Conservation (phyloP, 2,329 filamentous ascomycete species). For the Zymoseptoria tritici region DNA sequence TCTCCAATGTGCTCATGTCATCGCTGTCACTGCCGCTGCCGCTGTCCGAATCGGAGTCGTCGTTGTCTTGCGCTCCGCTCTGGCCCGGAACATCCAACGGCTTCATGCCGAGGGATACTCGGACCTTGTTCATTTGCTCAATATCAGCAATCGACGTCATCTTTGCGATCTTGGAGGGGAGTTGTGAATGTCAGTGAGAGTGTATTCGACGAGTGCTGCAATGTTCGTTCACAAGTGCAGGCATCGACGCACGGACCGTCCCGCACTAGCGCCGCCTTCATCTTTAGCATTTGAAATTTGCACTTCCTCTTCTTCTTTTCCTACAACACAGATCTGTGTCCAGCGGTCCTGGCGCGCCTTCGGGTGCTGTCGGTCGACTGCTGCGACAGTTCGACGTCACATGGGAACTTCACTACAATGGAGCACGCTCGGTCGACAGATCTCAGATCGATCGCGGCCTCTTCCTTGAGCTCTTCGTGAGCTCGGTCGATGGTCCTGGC, state of each 20-base stretch:
- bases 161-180: constrained; percentile 16
- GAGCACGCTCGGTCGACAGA: constrained; percentile 94
- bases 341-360: constrained; percentile 60
- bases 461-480: constrained; percentile 53
- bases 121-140: constrained; percentile 89
- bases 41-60: constrained; percentile 40
- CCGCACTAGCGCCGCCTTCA: constrained; percentile 3
- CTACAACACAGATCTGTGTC: constrained; percentile 70
- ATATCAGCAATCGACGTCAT: constrained; percentile 54
- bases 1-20: constrained; percentile 73
- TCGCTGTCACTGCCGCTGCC: constrained; percentile 51
- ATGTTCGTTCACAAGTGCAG: neutral
- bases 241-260: neutral
- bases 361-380: constrained; percentile 62
- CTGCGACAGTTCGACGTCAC: constrained; percentile 75
- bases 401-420: constrained; percentile 65
- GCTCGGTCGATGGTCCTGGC: constrained; percentile 57
- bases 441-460: constrained; percentile 63
- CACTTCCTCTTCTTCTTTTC: constrained; percentile 31
- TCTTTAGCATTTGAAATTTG: neutral
- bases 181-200: neutral
- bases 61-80: constrained; percentile 52
- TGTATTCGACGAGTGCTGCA: neutral
- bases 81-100: constrained; percentile 76
- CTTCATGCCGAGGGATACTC: constrained; percentile 80